phyloP scores from a whole-genome alignment of 257 asterid species.

The Capsicum rhomboideum region DNA sequence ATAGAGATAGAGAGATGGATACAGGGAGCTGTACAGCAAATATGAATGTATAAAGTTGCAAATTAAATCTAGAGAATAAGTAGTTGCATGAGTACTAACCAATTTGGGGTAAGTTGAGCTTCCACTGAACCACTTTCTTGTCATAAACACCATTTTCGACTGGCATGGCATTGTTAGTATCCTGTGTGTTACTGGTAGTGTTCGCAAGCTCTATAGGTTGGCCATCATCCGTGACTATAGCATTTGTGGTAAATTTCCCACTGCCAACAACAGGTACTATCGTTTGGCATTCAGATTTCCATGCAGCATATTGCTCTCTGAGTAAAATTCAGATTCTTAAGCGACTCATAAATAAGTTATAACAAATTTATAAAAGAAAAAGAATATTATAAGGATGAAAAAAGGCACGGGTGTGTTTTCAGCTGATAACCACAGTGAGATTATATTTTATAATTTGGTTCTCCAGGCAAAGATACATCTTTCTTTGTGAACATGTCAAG shows the following conservation, averaged over 20 bases:
- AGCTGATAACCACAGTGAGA: background rate
- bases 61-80: background rate
- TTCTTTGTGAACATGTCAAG: background rate
- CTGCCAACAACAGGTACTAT: slow-evolving; percentile 72
- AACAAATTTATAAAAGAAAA: background rate
- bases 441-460: background rate
- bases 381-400: background rate
- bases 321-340: slow-evolving; percentile 4
- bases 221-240: slow-evolving; percentile 50
- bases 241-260: slow-evolving; percentile 53
- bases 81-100: slow-evolving; percentile 32
- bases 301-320: slow-evolving; percentile 69
- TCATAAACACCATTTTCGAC: slow-evolving; percentile 11
- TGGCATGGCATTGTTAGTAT: background rate
- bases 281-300: slow-evolving; percentile 71
- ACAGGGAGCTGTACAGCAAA: background rate
- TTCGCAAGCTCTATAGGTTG: slow-evolving; percentile 38
- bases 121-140: slow-evolving; percentile 66
- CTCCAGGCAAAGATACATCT: background rate
- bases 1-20: background rate
- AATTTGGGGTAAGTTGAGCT: slow-evolving; percentile 62
- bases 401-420: background rate
- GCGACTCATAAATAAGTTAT: background rate
- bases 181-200: background rate
- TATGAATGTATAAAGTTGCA: background rate